Percentiles rank a stretch among this genome's conserved stretches.
phyloP scores from a whole-genome alignment of 73 alveolate genomes.

The Paramecium pentaurelia region DNA sequence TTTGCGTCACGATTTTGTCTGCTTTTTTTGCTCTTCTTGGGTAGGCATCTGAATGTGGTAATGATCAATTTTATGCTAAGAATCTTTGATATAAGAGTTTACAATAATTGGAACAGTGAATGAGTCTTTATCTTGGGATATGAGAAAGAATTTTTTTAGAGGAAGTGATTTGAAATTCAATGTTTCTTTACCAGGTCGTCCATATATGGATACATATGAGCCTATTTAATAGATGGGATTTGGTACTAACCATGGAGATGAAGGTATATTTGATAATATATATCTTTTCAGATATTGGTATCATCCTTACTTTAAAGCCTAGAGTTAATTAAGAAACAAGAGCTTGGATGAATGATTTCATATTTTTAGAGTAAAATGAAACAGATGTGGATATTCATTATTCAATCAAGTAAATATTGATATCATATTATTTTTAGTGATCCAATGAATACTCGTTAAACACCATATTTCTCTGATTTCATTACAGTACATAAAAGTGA shows the following conservation, averaged over 20 bases:
- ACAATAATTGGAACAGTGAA: not conserved
- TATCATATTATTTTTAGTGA: not conserved
- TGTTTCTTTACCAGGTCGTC: not conserved
- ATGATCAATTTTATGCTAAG: not conserved
- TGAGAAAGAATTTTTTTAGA: not conserved
- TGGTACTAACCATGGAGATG: slow-evolving; percentile 5
- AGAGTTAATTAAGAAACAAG: not conserved
- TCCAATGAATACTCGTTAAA: not conserved
- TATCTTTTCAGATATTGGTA: not conserved
- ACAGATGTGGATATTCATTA: not conserved
- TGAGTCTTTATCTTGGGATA: not conserved
- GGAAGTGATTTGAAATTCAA: not conserved
- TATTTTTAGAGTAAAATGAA: not conserved
- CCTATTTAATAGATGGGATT: not conserved
- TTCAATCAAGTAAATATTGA: not conserved
- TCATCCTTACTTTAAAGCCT: not conserved
- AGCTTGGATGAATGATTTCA: slow-evolving; percentile 14
- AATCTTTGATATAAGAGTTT: not conserved
- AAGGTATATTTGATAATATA: not conserved
- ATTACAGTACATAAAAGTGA: not conserved
- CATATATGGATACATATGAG: not conserved
- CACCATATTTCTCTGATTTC: not conserved
- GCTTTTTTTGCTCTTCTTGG: not conserved
- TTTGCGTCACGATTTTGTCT: not conserved
- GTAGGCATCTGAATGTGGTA: not conserved